These are phyloP conservation scores for Grigorovia humatica DNA, from an alignment of 805 yeast species.

Conservation along the genomic window DNA sequence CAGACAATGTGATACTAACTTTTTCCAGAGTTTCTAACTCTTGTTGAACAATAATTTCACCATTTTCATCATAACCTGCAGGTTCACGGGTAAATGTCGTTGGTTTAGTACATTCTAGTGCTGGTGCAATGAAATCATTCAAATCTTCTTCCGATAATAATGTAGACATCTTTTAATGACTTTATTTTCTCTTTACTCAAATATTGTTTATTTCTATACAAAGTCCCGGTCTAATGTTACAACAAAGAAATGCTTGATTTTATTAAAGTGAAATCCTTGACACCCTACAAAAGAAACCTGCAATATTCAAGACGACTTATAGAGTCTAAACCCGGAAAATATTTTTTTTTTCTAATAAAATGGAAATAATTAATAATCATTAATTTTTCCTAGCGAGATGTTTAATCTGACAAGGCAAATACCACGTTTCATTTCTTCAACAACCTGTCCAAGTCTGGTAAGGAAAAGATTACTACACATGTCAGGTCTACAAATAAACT, in stretches of 20 bases:
- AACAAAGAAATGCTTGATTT: too few relatives aligned
- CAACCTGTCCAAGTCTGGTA: too few relatives aligned
- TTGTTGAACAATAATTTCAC: constrained; percentile 58
- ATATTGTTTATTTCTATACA: too few relatives aligned
- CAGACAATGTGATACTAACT: constrained; percentile 83
- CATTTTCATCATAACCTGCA: constrained; percentile 10
- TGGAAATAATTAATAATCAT: not conserved
- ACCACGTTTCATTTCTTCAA: too few relatives aligned
- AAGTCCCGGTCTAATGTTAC: too few relatives aligned
- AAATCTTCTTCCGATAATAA: constrained; percentile 79
- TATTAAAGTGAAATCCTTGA: too few relatives aligned
- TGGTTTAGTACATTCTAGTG: constrained; percentile 90
- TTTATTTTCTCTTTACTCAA: not conserved
- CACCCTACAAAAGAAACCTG: too few relatives aligned
- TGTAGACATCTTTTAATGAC: constrained; percentile 55
- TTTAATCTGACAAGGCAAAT: too few relatives aligned
- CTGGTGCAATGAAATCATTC: constrained; percentile 90
- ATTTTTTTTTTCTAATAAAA: too few relatives aligned
- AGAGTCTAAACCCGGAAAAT: not conserved
- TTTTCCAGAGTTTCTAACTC: constrained; percentile 51
- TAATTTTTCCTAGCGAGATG: too few relatives aligned
- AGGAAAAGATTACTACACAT: not conserved
- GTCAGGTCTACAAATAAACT: not conserved
- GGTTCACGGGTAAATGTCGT: constrained; percentile 27
- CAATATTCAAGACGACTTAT: too few relatives aligned